Percentiles rank a stretch among this genome's conserved stretches.
These are phyloP conservation scores for Oenanthe javanica DNA, from an alignment of 140 eudicot species.

Conservation along the genomic window DNA sequence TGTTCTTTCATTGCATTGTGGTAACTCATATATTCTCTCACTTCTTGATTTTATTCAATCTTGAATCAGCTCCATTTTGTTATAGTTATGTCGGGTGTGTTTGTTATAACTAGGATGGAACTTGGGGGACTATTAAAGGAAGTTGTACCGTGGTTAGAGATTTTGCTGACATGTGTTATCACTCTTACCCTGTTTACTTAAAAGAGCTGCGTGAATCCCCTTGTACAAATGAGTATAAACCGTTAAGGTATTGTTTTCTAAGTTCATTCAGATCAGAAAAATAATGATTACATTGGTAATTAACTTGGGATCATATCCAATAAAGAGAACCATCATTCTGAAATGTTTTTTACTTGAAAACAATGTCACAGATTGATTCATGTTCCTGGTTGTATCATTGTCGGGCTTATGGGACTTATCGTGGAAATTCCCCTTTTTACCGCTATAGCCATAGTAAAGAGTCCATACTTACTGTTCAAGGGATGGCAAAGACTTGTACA, in stretches of 20 bases:
- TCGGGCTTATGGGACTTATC: conserved; percentile 65
- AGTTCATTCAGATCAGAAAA: not conserved
- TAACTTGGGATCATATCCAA: not conserved
- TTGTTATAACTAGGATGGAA: conserved; percentile 59
- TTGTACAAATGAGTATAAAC: conserved; percentile 38
- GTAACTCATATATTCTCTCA: conserved; percentile 9
- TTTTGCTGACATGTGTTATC: conserved; percentile 76
- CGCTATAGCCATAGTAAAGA: conserved; percentile 74
- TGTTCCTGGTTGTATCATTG: conserved; percentile 85
- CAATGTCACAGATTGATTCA: conserved; percentile 67
- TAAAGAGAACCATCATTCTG: not conserved
- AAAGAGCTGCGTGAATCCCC: conserved; percentile 80
- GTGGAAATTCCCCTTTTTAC: conserved; percentile 92
- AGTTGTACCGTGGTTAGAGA: conserved; percentile 94
- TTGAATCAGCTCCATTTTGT: not conserved
- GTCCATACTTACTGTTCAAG: conserved; percentile 80
- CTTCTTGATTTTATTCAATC: not conserved
- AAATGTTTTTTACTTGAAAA: not conserved
- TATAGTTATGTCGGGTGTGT: not conserved
- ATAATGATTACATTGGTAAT: not conserved
- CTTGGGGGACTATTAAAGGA: conserved; percentile 91
- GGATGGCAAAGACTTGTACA: conserved; percentile 90
- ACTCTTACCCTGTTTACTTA: conserved; percentile 77
- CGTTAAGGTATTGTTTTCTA: conserved; percentile 48
- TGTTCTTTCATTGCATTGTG: conserved; percentile 84